These are phyloP conservation scores for Boletus reticulatus DNA, from an alignment of 768 basidiomycete species.

Conservation along the genomic window DNA sequence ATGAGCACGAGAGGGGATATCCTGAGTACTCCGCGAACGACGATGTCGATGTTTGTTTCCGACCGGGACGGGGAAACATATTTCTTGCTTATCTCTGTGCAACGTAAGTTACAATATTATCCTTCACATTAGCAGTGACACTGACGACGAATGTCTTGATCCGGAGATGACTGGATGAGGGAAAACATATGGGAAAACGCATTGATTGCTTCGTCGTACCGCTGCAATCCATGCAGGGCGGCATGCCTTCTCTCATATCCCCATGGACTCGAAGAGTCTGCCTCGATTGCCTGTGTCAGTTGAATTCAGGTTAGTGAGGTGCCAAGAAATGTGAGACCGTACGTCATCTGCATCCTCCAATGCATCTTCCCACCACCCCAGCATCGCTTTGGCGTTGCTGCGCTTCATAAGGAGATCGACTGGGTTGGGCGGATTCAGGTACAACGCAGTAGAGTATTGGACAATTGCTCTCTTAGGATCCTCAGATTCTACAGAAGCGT, in stretches of 20 bases:
- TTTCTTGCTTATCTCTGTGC: not conserved
- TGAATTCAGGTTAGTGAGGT: not conserved
- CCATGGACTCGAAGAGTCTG: not conserved
- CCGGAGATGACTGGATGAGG: not conserved
- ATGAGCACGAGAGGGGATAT: not conserved
- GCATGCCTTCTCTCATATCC: conserved; percentile 5
- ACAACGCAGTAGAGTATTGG: not conserved
- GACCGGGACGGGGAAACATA: not conserved
- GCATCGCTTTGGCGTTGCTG: not conserved
- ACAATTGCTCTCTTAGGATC: not conserved
- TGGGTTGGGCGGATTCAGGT: not conserved
- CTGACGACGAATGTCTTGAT: not conserved
- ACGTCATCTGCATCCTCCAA: conserved; percentile 15
- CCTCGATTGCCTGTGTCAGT: not conserved
- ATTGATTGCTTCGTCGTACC: not conserved
- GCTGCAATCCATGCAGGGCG: not conserved
- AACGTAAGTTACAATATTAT: not conserved
- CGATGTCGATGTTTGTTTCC: not conserved
- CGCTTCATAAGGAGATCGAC: conserved; percentile 4
- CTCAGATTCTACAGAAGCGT: not conserved
- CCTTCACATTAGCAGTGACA: not conserved
- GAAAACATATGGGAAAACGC: not conserved
- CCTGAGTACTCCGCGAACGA: not conserved
- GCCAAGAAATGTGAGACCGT: not conserved
- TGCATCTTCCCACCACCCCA: conserved; percentile 1